Evolutionary conservation across 306 rosid genomes (phyloP), one percentile per base, ranked within the genome.

Genomic region (Boehmeria nivea): DNA sequence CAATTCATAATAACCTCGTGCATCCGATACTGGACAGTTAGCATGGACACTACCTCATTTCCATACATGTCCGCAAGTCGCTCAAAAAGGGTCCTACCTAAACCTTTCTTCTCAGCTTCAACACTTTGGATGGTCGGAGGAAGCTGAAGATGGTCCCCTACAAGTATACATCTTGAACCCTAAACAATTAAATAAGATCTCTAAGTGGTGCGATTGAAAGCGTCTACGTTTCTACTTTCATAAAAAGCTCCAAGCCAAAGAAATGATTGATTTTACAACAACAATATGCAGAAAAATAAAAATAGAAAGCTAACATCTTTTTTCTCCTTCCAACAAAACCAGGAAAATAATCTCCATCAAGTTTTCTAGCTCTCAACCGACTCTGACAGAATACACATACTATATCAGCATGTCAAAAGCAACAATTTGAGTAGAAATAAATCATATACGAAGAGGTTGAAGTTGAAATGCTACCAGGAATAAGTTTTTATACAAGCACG

Each of bases 101-200:
- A 73, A 59, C 99, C 99, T 67, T 82, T 91, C 83, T 79, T 91
- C 89, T 91, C 96, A 44, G 99, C 99, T 79, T 91, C 99, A 73
- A 73, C 93, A 77, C 99, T 91, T 80, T 91, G 96, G 65, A 91
- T 91, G 72, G 96, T 91, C 20, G 99, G 99, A 62, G 99, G 99
- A 61, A 91, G 96, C 81, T 91, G 99, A 72, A 91, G 96, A 76
- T 91, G 99, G 68, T 91, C 99, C 64, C 99, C 99, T 34, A 89
- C 83, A 77, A 91, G 99, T 72, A 91, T 77, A 78, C 99, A 91
- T 81, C 96, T 87, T 64, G 99, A 78, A 53, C 91, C 98, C 99
- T 91, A 67, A 87, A 81, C 72, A 80, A 78, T 39, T 58, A 84
- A 77, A 61, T 71, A 64, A 72, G 67, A 52, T 59, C 60, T 51